Base-by-base conservation (phyloP, 768 basidiomycete species). In the Boletus edulis region DNA sequence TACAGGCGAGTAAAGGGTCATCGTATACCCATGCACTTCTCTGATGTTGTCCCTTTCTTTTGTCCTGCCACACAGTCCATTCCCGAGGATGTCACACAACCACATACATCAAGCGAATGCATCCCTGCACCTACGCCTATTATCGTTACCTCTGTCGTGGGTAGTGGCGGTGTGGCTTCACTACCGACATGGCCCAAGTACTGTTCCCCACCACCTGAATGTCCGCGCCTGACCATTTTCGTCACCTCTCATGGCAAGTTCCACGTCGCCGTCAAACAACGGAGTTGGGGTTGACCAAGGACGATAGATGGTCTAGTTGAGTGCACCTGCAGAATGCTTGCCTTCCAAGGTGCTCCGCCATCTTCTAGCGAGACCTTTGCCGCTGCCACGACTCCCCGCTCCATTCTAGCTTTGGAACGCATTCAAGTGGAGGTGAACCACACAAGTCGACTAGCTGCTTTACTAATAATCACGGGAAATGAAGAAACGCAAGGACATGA, bases 81-180 rank as follows among this genome's bases (percentile, higher is more conserved):
- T 14, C 84, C 91, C 2, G 82, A 20, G 20, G 20, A 89, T n/a
- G 71, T 75, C 18, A 92, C 91, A 0, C 83, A 86, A 49, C 92
- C 93, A 17, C 49, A 47, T 20, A n/a, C 34, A 24, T 49, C 53
- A 17, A 56, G 40, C 11, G 57, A 64, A 15, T 40, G 51, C 8
- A 4, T 65, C 51, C 45, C 61, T 56, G 13, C 49, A 3, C 57
- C 57, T 2, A 40, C 49, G 1, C 49, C 53, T 8, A 20, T n/a
- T 3, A 11, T 52, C 31, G n/a, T 34, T 15, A 24, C 45, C 3
- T 42, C 50, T 27, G 40, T n/a, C 15, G 20, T 8, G 3, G 42
- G 43, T 4, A 27, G 51, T 42, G 45, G 49, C 31, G 18, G 34
- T 10, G 5, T 31, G 14, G 38, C 15, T 46, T 49, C 46, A 31